Conservation (phyloP, 1,284 basidiomycete species). For the Laetiporus sulphureus region DNA sequence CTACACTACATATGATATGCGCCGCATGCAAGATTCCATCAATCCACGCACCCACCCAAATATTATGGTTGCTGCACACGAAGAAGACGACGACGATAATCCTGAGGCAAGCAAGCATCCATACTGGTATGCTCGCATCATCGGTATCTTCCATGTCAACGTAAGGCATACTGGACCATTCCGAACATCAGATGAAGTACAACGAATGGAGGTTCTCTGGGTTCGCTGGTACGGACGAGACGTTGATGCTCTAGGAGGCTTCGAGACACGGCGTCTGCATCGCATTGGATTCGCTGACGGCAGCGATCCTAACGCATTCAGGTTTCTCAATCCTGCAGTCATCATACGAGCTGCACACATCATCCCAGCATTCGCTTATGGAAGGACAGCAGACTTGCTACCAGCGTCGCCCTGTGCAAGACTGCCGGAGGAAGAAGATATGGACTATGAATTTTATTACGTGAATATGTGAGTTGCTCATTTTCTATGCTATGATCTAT, state of each 20-base stretch:
- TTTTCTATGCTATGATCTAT: too few species aligned
- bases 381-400: conserved; percentile 17
- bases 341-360: conserved; percentile 30
- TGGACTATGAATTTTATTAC: conserved; percentile 28
- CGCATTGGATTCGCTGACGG: conserved; percentile 27
- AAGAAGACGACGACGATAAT: conserved; percentile 11
- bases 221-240: conserved; percentile 28
- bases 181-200: background rate
- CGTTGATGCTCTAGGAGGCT: conserved; percentile 12
- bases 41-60: conserved; percentile 26
- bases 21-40: conserved; percentile 29
- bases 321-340: conserved; percentile 31
- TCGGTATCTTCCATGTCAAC: conserved; percentile 18
- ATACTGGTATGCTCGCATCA: conserved; percentile 14
- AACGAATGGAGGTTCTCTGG: conserved; percentile 28
- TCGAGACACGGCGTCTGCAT: conserved; percentile 18
- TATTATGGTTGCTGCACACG: conserved; percentile 27
- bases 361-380: conserved; percentile 27
- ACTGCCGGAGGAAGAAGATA: conserved; percentile 8
- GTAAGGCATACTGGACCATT: conserved; percentile 9
- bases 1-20: conserved; percentile 38
- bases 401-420: conserved; percentile 14
- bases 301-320: conserved; percentile 26
- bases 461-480: conserved; percentile 27
- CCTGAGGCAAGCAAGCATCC: conserved; percentile 7